Conservation (phyloP, 257 asterid genomes). For the Rhazya stricta region DNA sequence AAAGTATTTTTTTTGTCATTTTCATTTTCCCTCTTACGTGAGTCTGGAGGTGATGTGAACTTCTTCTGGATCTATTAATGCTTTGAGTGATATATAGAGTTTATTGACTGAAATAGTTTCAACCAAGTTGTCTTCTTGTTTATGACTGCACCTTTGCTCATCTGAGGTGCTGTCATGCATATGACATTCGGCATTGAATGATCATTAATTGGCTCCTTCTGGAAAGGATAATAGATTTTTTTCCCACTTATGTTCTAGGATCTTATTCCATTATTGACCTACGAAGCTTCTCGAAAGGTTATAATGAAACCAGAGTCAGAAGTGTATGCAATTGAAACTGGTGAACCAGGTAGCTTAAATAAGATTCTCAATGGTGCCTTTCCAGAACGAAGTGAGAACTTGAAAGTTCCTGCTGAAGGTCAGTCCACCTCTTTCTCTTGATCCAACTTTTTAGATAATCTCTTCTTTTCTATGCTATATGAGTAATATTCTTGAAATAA, state of each 20-base stretch:
- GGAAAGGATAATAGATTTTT: background rate
- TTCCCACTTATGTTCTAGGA: slow-evolving; percentile 12
- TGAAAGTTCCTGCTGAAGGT: slow-evolving; percentile 52
- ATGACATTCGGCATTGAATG: background rate
- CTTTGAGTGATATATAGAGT: background rate
- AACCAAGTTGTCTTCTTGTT: background rate
- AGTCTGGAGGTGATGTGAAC: background rate
- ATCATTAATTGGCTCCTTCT: background rate
- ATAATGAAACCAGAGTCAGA: slow-evolving; percentile 59
- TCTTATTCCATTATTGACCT: slow-evolving; percentile 21
- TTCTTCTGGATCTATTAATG: background rate
- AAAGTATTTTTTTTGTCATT: background rate
- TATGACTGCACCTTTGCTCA: background rate
- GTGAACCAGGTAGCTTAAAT: slow-evolving; percentile 33
- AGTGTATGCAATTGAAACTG: slow-evolving; percentile 36
- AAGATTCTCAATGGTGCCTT: slow-evolving; percentile 42
- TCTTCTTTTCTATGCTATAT: background rate
- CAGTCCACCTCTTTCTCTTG: slow-evolving; percentile 12
- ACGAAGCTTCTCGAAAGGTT: slow-evolving; percentile 1
- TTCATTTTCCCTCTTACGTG: background rate
- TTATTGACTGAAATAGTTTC: background rate
- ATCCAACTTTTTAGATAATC: background rate
- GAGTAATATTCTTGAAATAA: background rate
- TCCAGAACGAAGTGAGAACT: slow-evolving; percentile 50
- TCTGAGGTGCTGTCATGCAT: background rate